phyloP scores from a whole-genome alignment of 345 rosid genomes.

The Rhodamnia argentea region DNA sequence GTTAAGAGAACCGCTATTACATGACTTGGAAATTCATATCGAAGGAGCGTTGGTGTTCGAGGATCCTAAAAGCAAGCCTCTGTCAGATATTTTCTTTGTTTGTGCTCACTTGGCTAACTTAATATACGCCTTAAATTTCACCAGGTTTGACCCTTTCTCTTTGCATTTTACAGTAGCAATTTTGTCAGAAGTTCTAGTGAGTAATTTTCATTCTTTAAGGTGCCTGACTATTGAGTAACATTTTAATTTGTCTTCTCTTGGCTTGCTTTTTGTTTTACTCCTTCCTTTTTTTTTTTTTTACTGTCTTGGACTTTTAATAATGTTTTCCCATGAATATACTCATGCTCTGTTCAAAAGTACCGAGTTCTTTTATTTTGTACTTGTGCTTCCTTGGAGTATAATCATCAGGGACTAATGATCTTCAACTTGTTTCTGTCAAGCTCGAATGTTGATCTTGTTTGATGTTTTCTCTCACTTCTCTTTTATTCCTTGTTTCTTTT shows the following conservation, averaged over 20 bases:
- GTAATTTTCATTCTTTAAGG: not conserved
- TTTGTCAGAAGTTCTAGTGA: not conserved
- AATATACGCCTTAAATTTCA: slow-evolving; percentile 39
- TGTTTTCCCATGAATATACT: not conserved
- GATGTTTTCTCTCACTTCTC: not conserved
- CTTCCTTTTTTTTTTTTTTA: not conserved
- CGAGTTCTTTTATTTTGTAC: not conserved
- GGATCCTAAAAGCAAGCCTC: slow-evolving; percentile 35
- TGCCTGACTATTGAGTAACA: not conserved
- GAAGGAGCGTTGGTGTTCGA: slow-evolving; percentile 28
- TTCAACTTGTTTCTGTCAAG: not conserved
- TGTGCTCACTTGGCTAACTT: slow-evolving; percentile 67
- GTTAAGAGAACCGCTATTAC: slow-evolving; percentile 65
- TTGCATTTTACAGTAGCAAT: not conserved
- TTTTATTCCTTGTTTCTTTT: not conserved
- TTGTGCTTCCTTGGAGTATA: not conserved
- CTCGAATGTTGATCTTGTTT: not conserved
- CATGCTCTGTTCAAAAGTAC: not conserved
- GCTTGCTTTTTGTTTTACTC: not conserved
- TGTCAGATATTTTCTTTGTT: slow-evolving; percentile 50
- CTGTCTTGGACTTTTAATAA: not conserved
- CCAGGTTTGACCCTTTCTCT: slow-evolving; percentile 40
- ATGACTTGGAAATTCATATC: slow-evolving; percentile 58
- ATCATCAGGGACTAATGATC: not conserved
- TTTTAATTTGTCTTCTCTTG: not conserved